Percentiles rank a stretch among this genome's conserved stretches.
These are phyloP conservation scores for Saksenaea oblongispora DNA, from an alignment of 371 early-diverging fungal genomes.

Conservation along the genomic window DNA sequence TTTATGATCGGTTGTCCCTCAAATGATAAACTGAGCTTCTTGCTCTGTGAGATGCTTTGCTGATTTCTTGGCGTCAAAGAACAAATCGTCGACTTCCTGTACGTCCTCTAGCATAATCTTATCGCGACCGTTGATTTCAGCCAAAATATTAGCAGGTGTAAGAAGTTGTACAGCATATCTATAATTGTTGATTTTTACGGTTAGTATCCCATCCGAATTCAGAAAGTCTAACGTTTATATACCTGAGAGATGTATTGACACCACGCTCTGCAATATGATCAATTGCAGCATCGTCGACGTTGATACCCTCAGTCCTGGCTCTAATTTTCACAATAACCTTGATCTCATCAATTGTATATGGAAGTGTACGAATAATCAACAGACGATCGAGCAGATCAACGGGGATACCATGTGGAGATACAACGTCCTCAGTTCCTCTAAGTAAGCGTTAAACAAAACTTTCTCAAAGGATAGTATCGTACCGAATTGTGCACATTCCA, in stretches of 20 bases:
- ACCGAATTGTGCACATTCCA: slow-evolving; percentile 93
- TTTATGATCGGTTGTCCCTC: neutral
- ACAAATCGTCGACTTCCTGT: slow-evolving; percentile 81
- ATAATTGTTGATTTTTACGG: slow-evolving; percentile 12
- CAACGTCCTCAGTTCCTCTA: slow-evolving; percentile 90
- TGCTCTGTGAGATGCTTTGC: slow-evolving; percentile 63
- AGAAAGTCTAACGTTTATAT: slow-evolving; percentile 2
- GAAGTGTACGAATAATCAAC: slow-evolving; percentile 92
- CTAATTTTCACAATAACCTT: slow-evolving; percentile 88
- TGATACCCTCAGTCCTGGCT: slow-evolving; percentile 88
- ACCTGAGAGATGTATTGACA: slow-evolving; percentile 76
- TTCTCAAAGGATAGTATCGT: slow-evolving; percentile 12
- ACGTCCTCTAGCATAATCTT: slow-evolving; percentile 82
- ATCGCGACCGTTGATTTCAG: slow-evolving; percentile 82
- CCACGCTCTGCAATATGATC: slow-evolving; percentile 82
- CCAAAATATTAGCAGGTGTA: slow-evolving; percentile 87
- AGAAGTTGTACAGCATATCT: slow-evolving; percentile 98
- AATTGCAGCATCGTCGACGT: slow-evolving; percentile 74
- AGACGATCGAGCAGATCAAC: slow-evolving; percentile 96
- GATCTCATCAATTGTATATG: slow-evolving; percentile 92
- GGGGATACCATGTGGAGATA: slow-evolving; percentile 95
- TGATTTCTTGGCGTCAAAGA: slow-evolving; percentile 91
- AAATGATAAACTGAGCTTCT: slow-evolving; percentile 42
- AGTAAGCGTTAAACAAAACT: neutral
- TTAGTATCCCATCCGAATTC: slow-evolving; percentile 7